Conservation (phyloP, 2,329 filamentous ascomycete species). For the Bisporella sp. region DNA sequence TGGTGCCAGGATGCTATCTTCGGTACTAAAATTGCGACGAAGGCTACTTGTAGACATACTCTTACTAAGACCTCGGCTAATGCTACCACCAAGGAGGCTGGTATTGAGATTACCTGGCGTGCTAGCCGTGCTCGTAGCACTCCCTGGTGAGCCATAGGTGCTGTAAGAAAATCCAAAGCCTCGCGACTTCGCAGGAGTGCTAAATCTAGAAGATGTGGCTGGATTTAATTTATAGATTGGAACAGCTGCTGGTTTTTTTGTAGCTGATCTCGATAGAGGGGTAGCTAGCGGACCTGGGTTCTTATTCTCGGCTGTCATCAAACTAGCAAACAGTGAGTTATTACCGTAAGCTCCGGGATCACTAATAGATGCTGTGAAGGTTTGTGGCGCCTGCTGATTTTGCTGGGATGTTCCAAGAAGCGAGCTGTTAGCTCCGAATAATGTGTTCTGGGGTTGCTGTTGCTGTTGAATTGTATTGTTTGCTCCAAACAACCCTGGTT, state of each 20-base stretch:
- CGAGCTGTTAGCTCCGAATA: conserved; percentile 50
- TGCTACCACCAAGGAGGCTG: conserved; percentile 58
- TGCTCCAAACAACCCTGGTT: conserved; percentile 26
- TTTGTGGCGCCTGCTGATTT: conserved; percentile 43
- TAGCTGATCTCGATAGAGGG: conserved; percentile 66
- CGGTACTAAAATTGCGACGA: conserved; percentile 70
- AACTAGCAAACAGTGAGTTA: conserved; percentile 72
- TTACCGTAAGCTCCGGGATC: conserved; percentile 88
- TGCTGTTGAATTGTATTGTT: conserved; percentile 28
- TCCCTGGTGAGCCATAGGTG: conserved; percentile 76
- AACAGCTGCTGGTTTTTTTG: conserved; percentile 71
- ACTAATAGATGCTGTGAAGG: conserved; percentile 70
- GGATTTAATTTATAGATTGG: conserved; percentile 86
- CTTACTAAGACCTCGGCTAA: conserved; percentile 63
- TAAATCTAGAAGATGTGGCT: conserved; percentile 68
- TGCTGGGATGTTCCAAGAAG: conserved; percentile 49
- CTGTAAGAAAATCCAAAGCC: conserved; percentile 93
- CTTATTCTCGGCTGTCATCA: conserved; percentile 53
- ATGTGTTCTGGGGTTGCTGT: conserved; percentile 46
- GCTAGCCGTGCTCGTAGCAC: conserved; percentile 57
- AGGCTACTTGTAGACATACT: conserved; percentile 85
- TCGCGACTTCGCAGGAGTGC: conserved; percentile 70
- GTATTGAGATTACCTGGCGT: conserved; percentile 62
- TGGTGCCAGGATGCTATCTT: conserved; percentile 80
- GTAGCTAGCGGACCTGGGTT: conserved; percentile 90